Conservation (phyloP, 1,284 basidiomycete species). For the Pascua sp. region DNA sequence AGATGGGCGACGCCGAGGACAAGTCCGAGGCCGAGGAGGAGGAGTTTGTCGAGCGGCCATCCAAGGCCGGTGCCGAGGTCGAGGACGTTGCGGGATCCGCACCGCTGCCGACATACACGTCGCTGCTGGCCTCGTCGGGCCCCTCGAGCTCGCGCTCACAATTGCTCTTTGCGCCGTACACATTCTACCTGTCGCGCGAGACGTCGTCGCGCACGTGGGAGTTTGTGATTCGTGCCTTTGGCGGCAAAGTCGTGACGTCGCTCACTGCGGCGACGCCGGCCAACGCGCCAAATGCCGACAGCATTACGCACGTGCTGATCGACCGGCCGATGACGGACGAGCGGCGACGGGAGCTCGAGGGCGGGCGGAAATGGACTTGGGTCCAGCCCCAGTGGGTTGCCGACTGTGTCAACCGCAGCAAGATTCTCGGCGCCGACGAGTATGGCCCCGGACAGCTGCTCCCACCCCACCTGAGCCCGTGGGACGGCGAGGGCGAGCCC, state of each 20-base stretch:
- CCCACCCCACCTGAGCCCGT: conserved; percentile 95
- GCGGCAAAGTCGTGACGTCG: conserved; percentile 76
- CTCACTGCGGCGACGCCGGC: conserved; percentile 67
- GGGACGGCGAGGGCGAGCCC: conserved; percentile 69
- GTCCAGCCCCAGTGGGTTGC: conserved; percentile 98
- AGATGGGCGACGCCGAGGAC: conserved; percentile 40
- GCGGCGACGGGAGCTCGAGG: conserved; percentile 61
- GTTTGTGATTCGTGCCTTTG: conserved; percentile 88
- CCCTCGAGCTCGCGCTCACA: conserved; percentile 54
- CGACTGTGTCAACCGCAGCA: conserved; percentile 87
- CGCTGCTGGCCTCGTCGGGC: conserved; percentile 56
- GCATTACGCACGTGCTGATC: conserved; percentile 93
- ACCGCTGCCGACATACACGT: conserved; percentile 72
- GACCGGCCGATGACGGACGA: conserved; percentile 69
- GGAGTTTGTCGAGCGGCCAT: conserved; percentile 55
- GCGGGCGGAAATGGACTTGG: conserved; percentile 70
- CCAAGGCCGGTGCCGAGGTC: conserved; percentile 55
- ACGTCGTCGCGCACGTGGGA: conserved; percentile 90
- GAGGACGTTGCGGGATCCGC: conserved; percentile 51
- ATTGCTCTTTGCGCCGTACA: conserved; percentile 77
- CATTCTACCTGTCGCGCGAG: conserved; percentile 93
- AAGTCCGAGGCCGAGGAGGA: conserved; percentile 52
- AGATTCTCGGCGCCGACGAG: conserved; percentile 75
- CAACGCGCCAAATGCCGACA: conserved; percentile 56
- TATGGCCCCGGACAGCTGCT: conserved; percentile 84